Percentiles rank a stretch among this genome's conserved stretches.
Evolutionary conservation across 306 rosid genomes (phyloP).

Genomic region (Vigna trinervia): DNA sequence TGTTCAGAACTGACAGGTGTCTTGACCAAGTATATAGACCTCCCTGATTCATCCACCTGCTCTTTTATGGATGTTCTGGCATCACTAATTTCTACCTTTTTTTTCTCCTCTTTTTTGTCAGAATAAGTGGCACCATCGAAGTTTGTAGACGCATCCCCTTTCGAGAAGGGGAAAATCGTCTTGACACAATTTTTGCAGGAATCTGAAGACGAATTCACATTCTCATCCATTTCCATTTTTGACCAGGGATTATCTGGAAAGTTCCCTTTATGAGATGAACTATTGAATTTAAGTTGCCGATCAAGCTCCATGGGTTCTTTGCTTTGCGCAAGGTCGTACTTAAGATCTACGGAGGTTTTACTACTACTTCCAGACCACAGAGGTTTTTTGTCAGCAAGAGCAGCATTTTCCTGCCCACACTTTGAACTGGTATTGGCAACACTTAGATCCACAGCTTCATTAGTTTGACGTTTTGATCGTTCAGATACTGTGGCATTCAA

Average conservation of each 20-base stretch:
- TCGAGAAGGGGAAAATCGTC: constrained; percentile 78
- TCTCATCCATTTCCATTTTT: constrained; percentile 61
- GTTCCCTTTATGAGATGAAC: constrained; percentile 60
- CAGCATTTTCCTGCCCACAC: constrained; percentile 53
- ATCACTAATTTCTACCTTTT: constrained; percentile 61
- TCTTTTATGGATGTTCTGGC: constrained; percentile 69
- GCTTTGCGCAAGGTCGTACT: constrained; percentile 49
- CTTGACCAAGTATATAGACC: constrained; percentile 69
- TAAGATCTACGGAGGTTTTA: constrained; percentile 58
- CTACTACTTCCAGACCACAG: constrained; percentile 75
- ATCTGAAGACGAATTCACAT: constrained; percentile 64
- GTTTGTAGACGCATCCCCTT: constrained; percentile 62
- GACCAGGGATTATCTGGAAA: constrained; percentile 70
- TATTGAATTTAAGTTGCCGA: constrained; percentile 55
- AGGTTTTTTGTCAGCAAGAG: constrained; percentile 59
- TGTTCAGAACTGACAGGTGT: constrained; percentile 60
- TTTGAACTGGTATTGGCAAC: constrained; percentile 50
- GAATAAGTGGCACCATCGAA: constrained; percentile 52
- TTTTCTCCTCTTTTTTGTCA: constrained; percentile 73
- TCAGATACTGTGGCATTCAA: constrained; percentile 52
- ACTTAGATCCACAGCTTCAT: constrained; percentile 50
- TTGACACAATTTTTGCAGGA: constrained; percentile 82
- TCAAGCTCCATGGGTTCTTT: constrained; percentile 65
- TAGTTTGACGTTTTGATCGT: constrained; percentile 53
- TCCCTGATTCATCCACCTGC: constrained; percentile 88